phyloP scores from a whole-genome alignment of 768 basidiomycete genomes.

The Tricholoma flavovirens region DNA sequence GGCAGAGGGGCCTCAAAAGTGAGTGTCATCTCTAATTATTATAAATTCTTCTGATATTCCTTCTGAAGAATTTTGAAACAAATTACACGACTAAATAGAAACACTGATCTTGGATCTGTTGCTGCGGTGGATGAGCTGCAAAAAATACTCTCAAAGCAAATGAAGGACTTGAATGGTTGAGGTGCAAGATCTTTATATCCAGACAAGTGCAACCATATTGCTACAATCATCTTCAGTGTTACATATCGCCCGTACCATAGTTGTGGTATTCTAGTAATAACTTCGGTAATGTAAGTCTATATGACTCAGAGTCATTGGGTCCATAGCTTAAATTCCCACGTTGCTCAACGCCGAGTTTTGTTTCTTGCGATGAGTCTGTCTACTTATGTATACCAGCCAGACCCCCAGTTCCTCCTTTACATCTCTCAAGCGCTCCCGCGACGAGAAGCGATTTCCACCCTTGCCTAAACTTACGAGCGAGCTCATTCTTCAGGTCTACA shows the following conservation, averaged over 20 bases:
- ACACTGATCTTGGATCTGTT: constrained; percentile 33
- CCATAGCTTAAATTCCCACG: neutral
- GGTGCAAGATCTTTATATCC: neutral
- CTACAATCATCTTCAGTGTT: neutral
- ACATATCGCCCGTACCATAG: neutral
- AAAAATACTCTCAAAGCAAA: constrained; percentile 32
- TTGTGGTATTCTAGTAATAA: neutral
- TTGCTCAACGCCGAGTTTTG: neutral
- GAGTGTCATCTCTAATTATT: constrained; percentile 1
- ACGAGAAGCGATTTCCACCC: constrained; percentile 25
- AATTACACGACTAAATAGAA: constrained; percentile 38
- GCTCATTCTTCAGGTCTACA: constrained; percentile 61
- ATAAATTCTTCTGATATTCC: neutral
- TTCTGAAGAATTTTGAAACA: constrained; percentile 34
- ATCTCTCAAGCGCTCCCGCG: constrained; percentile 16
- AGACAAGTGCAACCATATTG: constrained; percentile 14
- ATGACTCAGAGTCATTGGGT: no score
- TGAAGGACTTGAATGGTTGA: constrained; percentile 16
- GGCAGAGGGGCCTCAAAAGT: constrained; percentile 50
- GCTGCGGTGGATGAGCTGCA: constrained; percentile 32
- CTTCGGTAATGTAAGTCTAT: no score
- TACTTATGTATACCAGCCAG: constrained; percentile 7
- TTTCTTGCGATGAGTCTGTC: neutral
- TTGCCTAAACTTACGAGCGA: constrained; percentile 46
- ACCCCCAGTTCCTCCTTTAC: constrained; percentile 5